Evolutionary conservation across 2,329 filamentous ascomycete genomes (phyloP).

Genomic region (Cytospora leucostoma): DNA sequence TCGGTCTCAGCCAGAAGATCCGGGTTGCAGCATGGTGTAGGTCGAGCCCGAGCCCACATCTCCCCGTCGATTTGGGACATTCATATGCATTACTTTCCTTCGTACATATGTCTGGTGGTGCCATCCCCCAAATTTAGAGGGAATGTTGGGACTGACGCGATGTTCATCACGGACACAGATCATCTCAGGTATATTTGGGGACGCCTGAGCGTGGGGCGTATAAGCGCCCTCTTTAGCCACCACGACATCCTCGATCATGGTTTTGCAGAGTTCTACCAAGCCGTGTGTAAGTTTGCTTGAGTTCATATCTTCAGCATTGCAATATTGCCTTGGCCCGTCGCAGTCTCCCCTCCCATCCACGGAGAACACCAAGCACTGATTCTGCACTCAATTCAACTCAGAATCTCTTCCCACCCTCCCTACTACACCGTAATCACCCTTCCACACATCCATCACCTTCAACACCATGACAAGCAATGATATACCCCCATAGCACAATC

Average conservation of each 20-base stretch:
- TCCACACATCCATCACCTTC: neutral
- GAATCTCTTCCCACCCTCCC: too few relatives aligned
- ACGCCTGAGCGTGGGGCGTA: conserved; percentile 13
- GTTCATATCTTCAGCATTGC: neutral
- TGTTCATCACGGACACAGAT: conserved; percentile 7
- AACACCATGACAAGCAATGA: too few relatives aligned
- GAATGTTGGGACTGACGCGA: neutral
- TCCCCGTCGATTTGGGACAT: neutral
- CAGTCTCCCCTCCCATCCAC: neutral
- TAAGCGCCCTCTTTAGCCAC: conserved; percentile 11
- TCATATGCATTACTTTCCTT: neutral
- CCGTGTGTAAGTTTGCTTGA: conserved; percentile 9
- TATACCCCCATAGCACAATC: neutral
- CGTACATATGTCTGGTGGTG: too few relatives aligned
- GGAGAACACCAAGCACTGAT: too few relatives aligned
- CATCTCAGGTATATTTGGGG: conserved; percentile 14
- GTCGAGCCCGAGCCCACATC: neutral
- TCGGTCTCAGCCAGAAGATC: neutral
- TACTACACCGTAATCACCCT: too few relatives aligned
- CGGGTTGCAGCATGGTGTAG: conserved; percentile 6
- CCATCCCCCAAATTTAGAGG: too few relatives aligned
- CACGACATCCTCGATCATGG: conserved; percentile 10
- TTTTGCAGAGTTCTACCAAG: conserved; percentile 19
- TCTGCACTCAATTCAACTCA: too few relatives aligned
- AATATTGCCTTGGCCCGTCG: neutral